These are phyloP conservation scores for Leavenworthia alabamica DNA, from an alignment of 345 rosid genomes.

Conservation along the genomic window DNA sequence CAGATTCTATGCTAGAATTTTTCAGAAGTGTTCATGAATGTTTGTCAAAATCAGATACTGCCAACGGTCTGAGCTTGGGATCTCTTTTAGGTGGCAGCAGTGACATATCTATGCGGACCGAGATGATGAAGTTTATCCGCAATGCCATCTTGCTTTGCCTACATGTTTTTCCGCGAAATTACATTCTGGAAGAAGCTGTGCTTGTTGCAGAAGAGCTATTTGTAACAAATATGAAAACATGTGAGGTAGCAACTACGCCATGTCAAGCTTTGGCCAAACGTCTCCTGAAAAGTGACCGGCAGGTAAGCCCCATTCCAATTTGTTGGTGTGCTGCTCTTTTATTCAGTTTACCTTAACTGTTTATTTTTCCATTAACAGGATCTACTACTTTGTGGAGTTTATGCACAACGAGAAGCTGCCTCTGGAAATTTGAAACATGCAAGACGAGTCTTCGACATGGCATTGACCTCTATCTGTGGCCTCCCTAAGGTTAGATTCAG, in stretches of 20 bases:
- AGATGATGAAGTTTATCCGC: conserved; percentile 76
- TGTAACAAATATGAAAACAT: conserved; percentile 50
- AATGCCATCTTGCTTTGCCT: conserved; percentile 72
- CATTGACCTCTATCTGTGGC: conserved; percentile 69
- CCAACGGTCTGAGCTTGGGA: conserved; percentile 35
- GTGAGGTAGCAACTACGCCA: conserved; percentile 51
- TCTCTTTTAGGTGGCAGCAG: conserved; percentile 39
- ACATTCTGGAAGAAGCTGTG: conserved; percentile 71
- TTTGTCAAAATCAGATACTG: conserved; percentile 30
- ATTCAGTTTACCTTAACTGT: not conserved
- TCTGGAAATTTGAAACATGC: conserved; percentile 79
- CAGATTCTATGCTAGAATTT: conserved; percentile 45
- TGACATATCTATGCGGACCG: conserved; percentile 44
- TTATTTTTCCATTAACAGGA: conserved; percentile 42
- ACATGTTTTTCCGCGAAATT: conserved; percentile 72
- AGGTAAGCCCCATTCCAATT: conserved; percentile 44
- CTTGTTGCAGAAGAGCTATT: conserved; percentile 85
- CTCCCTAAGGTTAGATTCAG: conserved; percentile 52
- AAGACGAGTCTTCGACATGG: conserved; percentile 93
- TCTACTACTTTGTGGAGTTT: conserved; percentile 88
- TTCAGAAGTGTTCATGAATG: conserved; percentile 44
- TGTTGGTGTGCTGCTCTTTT: conserved; percentile 2
- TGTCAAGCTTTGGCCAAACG: conserved; percentile 78
- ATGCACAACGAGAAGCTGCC: conserved; percentile 85
- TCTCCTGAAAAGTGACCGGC: conserved; percentile 85